Base-by-base conservation (phyloP, 768 basidiomycete species). In the Suillus occidentalis region DNA sequence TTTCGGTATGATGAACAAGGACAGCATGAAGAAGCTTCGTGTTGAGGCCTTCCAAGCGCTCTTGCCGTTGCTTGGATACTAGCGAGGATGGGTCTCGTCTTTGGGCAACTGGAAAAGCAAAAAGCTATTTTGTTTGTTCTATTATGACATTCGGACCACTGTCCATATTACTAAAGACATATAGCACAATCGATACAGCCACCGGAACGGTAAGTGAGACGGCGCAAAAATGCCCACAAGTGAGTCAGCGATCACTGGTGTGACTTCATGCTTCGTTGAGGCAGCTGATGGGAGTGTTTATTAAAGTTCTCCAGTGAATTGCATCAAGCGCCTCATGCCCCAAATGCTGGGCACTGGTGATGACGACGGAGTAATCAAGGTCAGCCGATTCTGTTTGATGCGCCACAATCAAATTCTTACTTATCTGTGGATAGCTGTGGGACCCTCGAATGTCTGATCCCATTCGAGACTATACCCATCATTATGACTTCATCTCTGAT, bases 331-430 rank as follows among this genome's bases (percentile, higher is more conserved):
- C 68, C 76, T 94, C 50, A 83, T 86, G 68, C 85, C 89, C 6
- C 86, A 91, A 75, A 77, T 94, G 63, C 75, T 97, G 18, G 87
- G 87, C 22, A 94, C 92, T 8, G 96, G 96, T 20, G 96, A 97
- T 74, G 96, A 98, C 72, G 94, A 96, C 62, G 96, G 96, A 40
- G 87, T 95, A 28, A 88, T 98, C 75, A 97, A 97, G 84, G 94
- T 92, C 60, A 60, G 80, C 68, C 36, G 25, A 20, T 40, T 25
- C 25, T 34, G 39, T 63, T 52, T 61, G 22, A 16, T 58, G 25
- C 16, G 14, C 39, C 37, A 47, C 40, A 13, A 63, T 36, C 53
- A 20, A 43, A 16, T n/a, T 50, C 37, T 31, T 31, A 49, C 53
- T 60, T 36, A 37, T 58, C 39, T 36, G 42, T 40, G 31, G 55